Evolutionary conservation across 352 stramenopile species (phyloP), one percentile per base, ranked within the genome.

Genomic region (Saprolegnia diclina): DNA sequence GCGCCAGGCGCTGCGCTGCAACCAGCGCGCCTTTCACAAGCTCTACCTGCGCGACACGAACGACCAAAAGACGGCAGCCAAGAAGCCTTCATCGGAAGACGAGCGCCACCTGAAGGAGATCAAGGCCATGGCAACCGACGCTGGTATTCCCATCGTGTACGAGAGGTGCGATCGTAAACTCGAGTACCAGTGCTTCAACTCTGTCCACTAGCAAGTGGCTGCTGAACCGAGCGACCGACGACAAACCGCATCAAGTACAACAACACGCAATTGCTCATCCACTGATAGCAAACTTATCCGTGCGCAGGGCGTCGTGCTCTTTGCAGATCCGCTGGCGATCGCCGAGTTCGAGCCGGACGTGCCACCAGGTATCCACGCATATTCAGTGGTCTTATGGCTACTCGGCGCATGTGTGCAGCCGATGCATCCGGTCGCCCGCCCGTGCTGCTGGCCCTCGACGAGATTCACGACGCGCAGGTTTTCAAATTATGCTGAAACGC

Each of bases 391-490:
- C 73, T 64, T 56, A 55, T 52, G 52, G 14, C 4, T 56, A 29
- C 29, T 35, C 29, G 29, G 29, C 29, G 29, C 29, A 35, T 35
- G 29, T 5, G 16, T n/a, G 3, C 22, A 69, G 10, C 19, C 65
- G 32, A 76, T 40, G 76, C 78, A 42, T 48, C 71, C 16, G 44
- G 65, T 18, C 76, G 73, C 0, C 73, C 76, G 56, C 82, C 82
- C 19, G 80, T 93, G 22, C 82, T 91, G 38, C 72, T 93, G 22
- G 83, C 80, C 14, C 65, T 93, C 48, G 85, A 93, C 46, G 83
- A 93, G 67, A 74, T 93, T 26, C 83, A 93, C 52, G 85, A 93
- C 64, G 83, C 85, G 0, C 85, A 92, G 69, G 79, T 87, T 21
- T 11, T 21, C 37, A 5, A 52, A n/a, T 56, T 65, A 0, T 56